phyloP scores from a whole-genome alignment of 495 filamentous ascomycete genomes.

The Xylaria grammica region DNA sequence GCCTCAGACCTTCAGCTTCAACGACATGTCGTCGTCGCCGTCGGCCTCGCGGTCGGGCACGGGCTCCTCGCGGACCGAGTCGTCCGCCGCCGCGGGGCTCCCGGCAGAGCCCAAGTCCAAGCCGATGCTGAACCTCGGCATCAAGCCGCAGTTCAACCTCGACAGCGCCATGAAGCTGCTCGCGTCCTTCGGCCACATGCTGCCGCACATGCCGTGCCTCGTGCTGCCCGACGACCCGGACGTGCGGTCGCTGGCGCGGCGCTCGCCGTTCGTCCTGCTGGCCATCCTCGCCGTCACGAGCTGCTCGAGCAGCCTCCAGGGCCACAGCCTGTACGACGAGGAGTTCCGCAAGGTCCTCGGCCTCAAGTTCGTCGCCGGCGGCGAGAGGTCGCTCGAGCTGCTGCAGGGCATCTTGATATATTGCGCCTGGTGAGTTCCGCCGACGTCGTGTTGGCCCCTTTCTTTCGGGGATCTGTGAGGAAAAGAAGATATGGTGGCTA shows the following conservation, averaged over 20 bases:
- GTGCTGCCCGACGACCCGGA: slow-evolving; percentile 39
- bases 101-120: slow-evolving; percentile 10
- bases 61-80: slow-evolving; percentile 14
- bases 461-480: too few relatives aligned
- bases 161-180: slow-evolving; percentile 50
- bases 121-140: slow-evolving; percentile 35
- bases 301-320: slow-evolving; percentile 47
- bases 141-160: slow-evolving; percentile 55
- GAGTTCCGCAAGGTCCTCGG: slow-evolving; percentile 56
- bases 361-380: slow-evolving; percentile 54
- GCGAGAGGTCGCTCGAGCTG: slow-evolving; percentile 51
- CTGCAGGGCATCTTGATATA: slow-evolving; percentile 53
- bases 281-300: slow-evolving; percentile 53
- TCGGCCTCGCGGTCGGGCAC: slow-evolving; percentile 31
- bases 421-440: slow-evolving; percentile 48
- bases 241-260: slow-evolving; percentile 42
- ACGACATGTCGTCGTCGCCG: slow-evolving; percentile 39
- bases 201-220: slow-evolving; percentile 47
- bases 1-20: slow-evolving; percentile 26
- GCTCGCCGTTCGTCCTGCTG: slow-evolving; percentile 50
- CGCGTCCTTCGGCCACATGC: slow-evolving; percentile 44
- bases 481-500: too few relatives aligned
- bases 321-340: slow-evolving; percentile 53
- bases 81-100: neutral
- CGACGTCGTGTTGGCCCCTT: neutral